Evolutionary conservation across 2,329 filamentous ascomycete genomes (phyloP).

Genomic region (Alternaria postmessia): DNA sequence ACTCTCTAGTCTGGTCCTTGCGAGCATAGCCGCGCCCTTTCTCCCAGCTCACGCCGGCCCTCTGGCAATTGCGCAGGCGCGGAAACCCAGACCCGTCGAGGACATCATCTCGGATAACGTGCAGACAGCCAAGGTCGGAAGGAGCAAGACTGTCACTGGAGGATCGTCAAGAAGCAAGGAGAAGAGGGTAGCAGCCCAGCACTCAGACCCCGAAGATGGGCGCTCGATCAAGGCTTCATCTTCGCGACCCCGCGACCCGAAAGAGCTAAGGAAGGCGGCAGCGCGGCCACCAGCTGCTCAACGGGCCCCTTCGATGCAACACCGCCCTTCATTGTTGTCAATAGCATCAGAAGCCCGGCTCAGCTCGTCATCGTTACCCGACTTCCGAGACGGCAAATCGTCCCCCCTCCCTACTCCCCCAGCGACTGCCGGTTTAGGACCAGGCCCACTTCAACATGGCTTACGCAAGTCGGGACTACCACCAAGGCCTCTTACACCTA

Average conservation of each 20-base stretch:
- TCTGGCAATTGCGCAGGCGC: constrained; percentile 80
- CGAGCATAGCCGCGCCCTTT: constrained; percentile 76
- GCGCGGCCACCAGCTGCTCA: constrained; percentile 30
- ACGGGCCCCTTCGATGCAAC: constrained; percentile 38
- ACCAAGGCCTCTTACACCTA: constrained; percentile 64
- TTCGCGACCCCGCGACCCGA: constrained; percentile 34
- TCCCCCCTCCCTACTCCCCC: constrained; percentile 48
- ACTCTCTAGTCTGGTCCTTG: constrained; percentile 80
- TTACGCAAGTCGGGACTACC: constrained; percentile 62
- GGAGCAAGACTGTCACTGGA: constrained; percentile 73
- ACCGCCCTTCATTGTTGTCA: constrained; percentile 61
- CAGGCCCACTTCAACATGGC: constrained; percentile 46
- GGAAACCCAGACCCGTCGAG: constrained; percentile 72
- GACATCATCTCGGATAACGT: constrained; percentile 68
- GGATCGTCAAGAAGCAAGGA: constrained; percentile 54
- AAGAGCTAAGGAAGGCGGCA: constrained; percentile 42
- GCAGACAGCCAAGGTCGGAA: constrained; percentile 64
- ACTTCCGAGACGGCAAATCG: constrained; percentile 62
- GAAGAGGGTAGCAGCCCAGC: constrained; percentile 49
- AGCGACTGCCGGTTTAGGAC: constrained; percentile 53
- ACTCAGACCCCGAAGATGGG: constrained; percentile 48
- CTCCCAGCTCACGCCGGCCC: constrained; percentile 82
- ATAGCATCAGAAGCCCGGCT: constrained; percentile 67
- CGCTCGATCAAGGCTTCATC: constrained; percentile 51
- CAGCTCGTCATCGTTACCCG: constrained; percentile 74